A percentile compares a stretch with the other conserved stretches of the same genome.
Conservation (phyloP, 208 protist species). For the Leptomonas pyrrhocoris region DNA sequence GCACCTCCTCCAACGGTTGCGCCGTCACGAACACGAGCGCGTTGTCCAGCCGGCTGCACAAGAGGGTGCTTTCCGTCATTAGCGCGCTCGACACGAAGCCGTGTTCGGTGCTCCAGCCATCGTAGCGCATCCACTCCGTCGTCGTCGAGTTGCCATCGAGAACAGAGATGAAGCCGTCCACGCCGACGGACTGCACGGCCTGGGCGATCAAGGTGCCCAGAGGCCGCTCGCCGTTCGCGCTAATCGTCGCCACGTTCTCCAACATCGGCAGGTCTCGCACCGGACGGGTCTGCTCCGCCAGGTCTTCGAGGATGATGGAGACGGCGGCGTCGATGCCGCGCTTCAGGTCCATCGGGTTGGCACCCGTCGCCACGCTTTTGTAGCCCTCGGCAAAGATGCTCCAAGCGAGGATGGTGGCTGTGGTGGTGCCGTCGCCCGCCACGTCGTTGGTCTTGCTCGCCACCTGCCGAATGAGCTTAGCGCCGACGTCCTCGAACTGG, state of each 20-base stretch:
- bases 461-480: constrained; percentile 95
- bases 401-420: constrained; percentile 98
- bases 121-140: constrained; percentile 97
- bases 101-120: constrained; percentile 98
- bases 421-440: constrained; percentile 99
- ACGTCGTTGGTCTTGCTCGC: constrained; percentile 98
- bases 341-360: constrained; percentile 99
- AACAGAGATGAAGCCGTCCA: constrained; percentile 99
- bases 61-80: constrained; percentile 93
- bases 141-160: constrained; percentile 96
- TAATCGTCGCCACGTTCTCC: constrained; percentile 99
- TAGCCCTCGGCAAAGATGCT: constrained; percentile 98
- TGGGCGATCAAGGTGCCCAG: constrained; percentile 98
- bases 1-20: constrained; percentile 58
- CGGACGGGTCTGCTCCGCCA: constrained; percentile 93
- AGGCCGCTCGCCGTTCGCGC: constrained; percentile 98
- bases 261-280: constrained; percentile 94
- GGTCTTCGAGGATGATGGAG: constrained; percentile 78
- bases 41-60: constrained; percentile 94
- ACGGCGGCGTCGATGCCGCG: constrained; percentile 98
- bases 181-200: constrained; percentile 98
- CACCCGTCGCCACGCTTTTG: constrained; percentile 98
- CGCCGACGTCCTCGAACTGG: constrained; percentile 98
- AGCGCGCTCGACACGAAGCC: constrained; percentile 99
- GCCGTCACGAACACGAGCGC: constrained; percentile 92